phyloP scores from a whole-genome alignment of 495 filamentous ascomycete genomes.

The Xeromyces bisporus region DNA sequence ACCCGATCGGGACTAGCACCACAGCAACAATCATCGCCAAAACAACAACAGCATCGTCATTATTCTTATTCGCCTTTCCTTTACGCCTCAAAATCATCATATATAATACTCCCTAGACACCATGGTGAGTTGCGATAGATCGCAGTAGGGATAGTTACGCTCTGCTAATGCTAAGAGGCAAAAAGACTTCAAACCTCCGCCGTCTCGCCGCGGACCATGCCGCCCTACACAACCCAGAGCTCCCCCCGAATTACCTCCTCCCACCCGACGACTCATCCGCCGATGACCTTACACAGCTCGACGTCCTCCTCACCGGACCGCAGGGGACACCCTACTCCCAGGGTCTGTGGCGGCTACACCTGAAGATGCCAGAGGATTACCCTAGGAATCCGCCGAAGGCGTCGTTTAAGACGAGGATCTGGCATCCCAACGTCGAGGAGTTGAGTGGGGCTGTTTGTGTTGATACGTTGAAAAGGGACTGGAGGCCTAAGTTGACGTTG shows the following conservation, averaged over 20 bases:
- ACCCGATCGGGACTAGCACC: no score
- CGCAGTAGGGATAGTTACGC: no score
- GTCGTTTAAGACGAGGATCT: slow-evolving; percentile 49
- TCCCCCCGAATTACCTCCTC: slow-evolving; percentile 54
- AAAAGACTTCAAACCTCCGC: slow-evolving; percentile 37
- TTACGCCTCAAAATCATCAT: no score
- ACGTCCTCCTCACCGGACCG: slow-evolving; percentile 44
- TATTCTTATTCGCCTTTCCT: no score
- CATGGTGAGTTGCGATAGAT: slow-evolving; percentile 1
- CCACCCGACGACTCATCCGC: slow-evolving; percentile 21
- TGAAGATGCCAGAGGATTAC: slow-evolving; percentile 48
- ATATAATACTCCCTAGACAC: no score
- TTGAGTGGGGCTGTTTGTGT: slow-evolving; percentile 49
- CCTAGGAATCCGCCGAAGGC: slow-evolving; percentile 50
- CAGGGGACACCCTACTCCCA: slow-evolving; percentile 44
- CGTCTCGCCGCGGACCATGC: slow-evolving; percentile 51
- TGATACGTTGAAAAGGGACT: slow-evolving; percentile 56
- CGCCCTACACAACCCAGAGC: slow-evolving; percentile 34
- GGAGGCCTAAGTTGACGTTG: slow-evolving; percentile 41
- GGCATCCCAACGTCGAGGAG: slow-evolving; percentile 60
- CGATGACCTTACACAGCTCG: slow-evolving; percentile 45
- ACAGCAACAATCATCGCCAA: no score
- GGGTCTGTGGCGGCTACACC: slow-evolving; percentile 43
- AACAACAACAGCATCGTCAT: no score
- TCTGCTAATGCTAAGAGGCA: no score